Percentiles rank a stretch among this genome's conserved stretches.
phyloP scores from a whole-genome alignment of 2,329 filamentous ascomycete genomes.

The Shiraia sp. region DNA sequence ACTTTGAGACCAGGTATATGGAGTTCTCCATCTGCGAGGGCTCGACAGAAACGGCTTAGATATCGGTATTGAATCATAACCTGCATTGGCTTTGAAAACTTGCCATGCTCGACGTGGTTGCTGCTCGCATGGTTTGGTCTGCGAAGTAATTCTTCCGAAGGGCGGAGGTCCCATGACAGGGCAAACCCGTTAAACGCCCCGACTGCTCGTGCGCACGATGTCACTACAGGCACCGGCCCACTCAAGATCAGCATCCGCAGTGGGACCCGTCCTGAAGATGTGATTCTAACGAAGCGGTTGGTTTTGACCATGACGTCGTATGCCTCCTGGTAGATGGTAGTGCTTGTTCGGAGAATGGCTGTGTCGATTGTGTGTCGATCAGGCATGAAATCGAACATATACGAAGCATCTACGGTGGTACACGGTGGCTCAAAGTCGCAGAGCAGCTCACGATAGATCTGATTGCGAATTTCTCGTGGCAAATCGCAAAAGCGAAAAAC shows the following conservation, averaged over 20 bases:
- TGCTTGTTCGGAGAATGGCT: constrained; percentile 11
- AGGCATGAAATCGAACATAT: not conserved
- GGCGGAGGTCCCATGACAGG: constrained; percentile 10
- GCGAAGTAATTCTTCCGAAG: not conserved
- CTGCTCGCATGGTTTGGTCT: not conserved
- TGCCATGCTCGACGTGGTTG: too few relatives aligned
- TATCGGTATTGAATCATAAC: too few relatives aligned
- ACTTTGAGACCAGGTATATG: too few relatives aligned
- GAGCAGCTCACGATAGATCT: constrained; percentile 9
- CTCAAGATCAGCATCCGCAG: constrained; percentile 3
- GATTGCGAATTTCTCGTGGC: constrained; percentile 15
- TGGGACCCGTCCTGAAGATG: constrained; percentile 5
- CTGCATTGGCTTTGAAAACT: too few relatives aligned
- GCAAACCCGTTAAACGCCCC: constrained; percentile 16
- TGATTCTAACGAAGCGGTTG: constrained; percentile 18
- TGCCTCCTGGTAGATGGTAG: constrained; percentile 12
- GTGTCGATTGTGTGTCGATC: constrained; percentile 6
- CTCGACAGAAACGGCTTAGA: too few relatives aligned
- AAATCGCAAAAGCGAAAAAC: constrained; percentile 15
- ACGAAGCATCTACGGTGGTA: not conserved
- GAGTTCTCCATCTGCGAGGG: too few relatives aligned
- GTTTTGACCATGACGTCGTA: constrained; percentile 19
- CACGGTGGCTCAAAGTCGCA: constrained; percentile 7
- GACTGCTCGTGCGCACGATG: not conserved
- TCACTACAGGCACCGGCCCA: constrained; percentile 9